Conservation (phyloP, 2,329 filamentous ascomycete species). For the Fusarium ramigenum region DNA sequence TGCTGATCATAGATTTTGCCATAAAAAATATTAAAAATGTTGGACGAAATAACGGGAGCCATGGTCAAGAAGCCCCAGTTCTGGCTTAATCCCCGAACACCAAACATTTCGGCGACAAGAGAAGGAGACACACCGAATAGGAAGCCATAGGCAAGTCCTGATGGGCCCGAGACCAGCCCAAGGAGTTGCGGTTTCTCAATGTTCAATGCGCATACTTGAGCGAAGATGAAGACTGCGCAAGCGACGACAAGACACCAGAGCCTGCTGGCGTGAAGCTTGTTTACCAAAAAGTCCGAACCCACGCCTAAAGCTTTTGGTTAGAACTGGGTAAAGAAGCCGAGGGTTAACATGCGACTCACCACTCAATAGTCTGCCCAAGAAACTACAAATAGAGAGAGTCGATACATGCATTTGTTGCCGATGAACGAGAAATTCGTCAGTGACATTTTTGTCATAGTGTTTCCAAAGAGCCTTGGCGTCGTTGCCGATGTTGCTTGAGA, state of each 20-base stretch:
- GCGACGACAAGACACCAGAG: slow-evolving; percentile 91
- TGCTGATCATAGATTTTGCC: slow-evolving; percentile 85
- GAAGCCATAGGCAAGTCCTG: slow-evolving; percentile 90
- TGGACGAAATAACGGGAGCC: slow-evolving; percentile 85
- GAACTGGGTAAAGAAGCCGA: slow-evolving; percentile 2
- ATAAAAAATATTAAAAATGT: slow-evolving; percentile 93
- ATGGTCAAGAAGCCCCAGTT: slow-evolving; percentile 98
- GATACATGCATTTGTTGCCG: slow-evolving; percentile 93
- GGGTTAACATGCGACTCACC: slow-evolving; percentile 58
- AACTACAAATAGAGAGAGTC: slow-evolving; percentile 89
- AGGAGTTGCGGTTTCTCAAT: slow-evolving; percentile 82
- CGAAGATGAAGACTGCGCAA: slow-evolving; percentile 78
- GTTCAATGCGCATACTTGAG: slow-evolving; percentile 79
- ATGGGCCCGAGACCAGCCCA: slow-evolving; percentile 81
- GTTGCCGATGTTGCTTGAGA: slow-evolving; percentile 88
- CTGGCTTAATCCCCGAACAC: slow-evolving; percentile 86
- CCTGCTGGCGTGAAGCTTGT: slow-evolving; percentile 79
- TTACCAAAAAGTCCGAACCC: slow-evolving; percentile 90
- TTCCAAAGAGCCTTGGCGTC: slow-evolving; percentile 89
- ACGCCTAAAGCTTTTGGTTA: slow-evolving; percentile 65
- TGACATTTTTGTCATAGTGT: slow-evolving; percentile 78
- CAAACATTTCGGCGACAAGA: slow-evolving; percentile 89
- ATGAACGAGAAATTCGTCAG: slow-evolving; percentile 78
- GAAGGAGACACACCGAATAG: slow-evolving; percentile 95
- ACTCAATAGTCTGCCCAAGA: slow-evolving; percentile 80